Percentiles rank a stretch among this genome's conserved stretches.
These are phyloP conservation scores for Allium sativum DNA, from an alignment of 106 monocot species.

Conservation along the genomic window DNA sequence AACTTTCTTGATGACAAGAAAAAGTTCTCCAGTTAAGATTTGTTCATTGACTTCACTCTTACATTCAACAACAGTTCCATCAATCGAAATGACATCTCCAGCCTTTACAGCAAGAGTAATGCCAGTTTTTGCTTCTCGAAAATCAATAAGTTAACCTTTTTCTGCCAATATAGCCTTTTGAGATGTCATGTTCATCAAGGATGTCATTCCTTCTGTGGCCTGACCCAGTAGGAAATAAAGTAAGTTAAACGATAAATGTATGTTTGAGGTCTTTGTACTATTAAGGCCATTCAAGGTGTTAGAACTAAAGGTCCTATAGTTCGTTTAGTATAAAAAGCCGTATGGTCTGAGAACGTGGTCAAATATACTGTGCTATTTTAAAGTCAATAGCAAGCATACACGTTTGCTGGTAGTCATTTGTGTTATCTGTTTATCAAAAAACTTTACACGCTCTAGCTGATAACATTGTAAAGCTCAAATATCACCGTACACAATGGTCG, in stretches of 20 bases:
- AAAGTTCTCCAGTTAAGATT: slow-evolving; percentile 79
- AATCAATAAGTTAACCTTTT: slow-evolving; percentile 49
- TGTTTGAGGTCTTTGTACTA: too few relatives aligned
- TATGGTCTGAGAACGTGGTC: too few relatives aligned
- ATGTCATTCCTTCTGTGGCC: slow-evolving; percentile 80
- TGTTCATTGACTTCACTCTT: slow-evolving; percentile 82
- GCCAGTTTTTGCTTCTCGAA: slow-evolving; percentile 40
- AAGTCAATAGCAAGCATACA: too few relatives aligned
- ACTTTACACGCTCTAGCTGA: too few relatives aligned
- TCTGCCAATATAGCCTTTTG: slow-evolving; percentile 79
- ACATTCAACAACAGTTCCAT: slow-evolving; percentile 75
- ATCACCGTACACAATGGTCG: too few relatives aligned
- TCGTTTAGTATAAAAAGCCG: too few relatives aligned
- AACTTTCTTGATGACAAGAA: slow-evolving; percentile 69
- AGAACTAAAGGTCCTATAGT: too few relatives aligned
- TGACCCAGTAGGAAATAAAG: slow-evolving; percentile 7
- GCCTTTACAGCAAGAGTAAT: slow-evolving; percentile 79
- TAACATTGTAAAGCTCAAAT: too few relatives aligned
- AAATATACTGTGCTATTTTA: too few relatives aligned
- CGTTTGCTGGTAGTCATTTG: too few relatives aligned
- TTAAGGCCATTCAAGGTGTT: too few relatives aligned
- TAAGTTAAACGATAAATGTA: neutral
- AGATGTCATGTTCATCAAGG: slow-evolving; percentile 80
- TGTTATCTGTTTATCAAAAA: too few relatives aligned
- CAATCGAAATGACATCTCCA: slow-evolving; percentile 85